Base-by-base conservation (phyloP, 805 yeast genomes). In the Starmerella gropengiesseri region DNA sequence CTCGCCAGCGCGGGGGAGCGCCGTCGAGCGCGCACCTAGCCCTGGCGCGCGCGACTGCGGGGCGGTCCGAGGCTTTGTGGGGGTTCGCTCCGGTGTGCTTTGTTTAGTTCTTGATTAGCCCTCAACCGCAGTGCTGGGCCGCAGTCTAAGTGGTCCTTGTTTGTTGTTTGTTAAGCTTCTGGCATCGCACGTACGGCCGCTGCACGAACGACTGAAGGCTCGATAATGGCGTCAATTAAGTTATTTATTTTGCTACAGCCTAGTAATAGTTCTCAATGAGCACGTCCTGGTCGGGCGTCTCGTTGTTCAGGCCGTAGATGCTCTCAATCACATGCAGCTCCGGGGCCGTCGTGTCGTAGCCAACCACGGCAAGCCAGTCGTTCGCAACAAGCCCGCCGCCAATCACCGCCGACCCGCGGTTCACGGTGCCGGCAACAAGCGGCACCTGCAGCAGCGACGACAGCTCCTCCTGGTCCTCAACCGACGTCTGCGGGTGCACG, bases 301-400 rank as follows among this genome's bases (percentile, higher is more conserved):
- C 64, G 50, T 57, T 59, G 52, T 57, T 60, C 35, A 62, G 55
- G 29, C 60, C 61, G 77, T 89, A 93, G 55, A 91, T 93, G 61
- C 94, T 81, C 69, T 93, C 98, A 53, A 91, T 75, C 47, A 91
- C 98, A 55, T 95, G 85, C 59, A 91, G 71, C 67, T 91, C 99
- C 38, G 98, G 96, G 37, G 98, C 97, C 52, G 99, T 87, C 45
- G 98, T 91, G 67, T 91, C 97, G 55, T 84, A 73, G 52, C 99
- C 99, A 37, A 95, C 73, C 32, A 93, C 97, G 23, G 97, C 93
- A 53, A 89, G 70, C 93, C 96, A 91, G 68, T 91, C 99, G 62
- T 91, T 91, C 41, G 87, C 98, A 42, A 91, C 97, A 78, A 91
- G 78, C 55, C 99, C 99, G 36, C 96, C 97, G 58, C 98, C 98